These are phyloP conservation scores for Tripidium arundinaceum DNA, from an alignment of 202 grass and related monocot species.

Conservation along the genomic window DNA sequence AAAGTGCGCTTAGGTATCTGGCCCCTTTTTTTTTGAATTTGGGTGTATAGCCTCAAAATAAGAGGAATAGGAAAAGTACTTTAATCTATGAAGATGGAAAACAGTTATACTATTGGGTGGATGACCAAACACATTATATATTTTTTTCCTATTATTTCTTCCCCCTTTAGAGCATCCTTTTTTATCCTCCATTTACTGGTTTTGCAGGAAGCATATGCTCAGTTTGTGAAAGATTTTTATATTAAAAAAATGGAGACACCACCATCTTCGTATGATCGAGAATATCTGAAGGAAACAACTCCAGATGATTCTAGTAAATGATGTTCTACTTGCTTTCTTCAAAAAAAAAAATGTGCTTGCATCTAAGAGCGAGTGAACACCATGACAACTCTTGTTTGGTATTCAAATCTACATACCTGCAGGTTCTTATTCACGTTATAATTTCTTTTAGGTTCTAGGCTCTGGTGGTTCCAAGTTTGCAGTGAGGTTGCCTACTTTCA, in stretches of 20 bases:
- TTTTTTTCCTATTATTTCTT: background rate
- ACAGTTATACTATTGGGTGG: background rate
- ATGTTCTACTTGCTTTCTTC: background rate
- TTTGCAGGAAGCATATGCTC: slow-evolving; percentile 61
- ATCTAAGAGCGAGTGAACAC: slow-evolving; percentile 23
- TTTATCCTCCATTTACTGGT: background rate
- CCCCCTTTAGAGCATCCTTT: background rate
- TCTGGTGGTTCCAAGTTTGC: slow-evolving; percentile 99
- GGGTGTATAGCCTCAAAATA: no score
- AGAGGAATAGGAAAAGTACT: background rate
- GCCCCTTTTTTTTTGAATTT: no score
- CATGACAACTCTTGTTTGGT: background rate
- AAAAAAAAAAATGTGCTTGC: background rate
- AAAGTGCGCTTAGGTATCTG: no score
- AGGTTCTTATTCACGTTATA: background rate
- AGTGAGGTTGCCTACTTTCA: slow-evolving; percentile 96
- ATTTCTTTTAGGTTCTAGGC: slow-evolving; percentile 50
- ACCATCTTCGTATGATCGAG: slow-evolving; percentile 72
- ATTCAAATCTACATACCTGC: background rate
- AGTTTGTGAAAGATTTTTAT: slow-evolving; percentile 69
- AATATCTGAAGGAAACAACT: slow-evolving; percentile 69
- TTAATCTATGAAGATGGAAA: background rate
- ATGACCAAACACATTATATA: background rate
- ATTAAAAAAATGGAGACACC: slow-evolving; percentile 45
- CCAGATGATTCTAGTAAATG: slow-evolving; percentile 60